Evolutionary conservation across 2,329 filamentous ascomycete genomes (phyloP), one percentile per base, ranked within the genome.

Genomic region (Colletotrichum scovillei): DNA sequence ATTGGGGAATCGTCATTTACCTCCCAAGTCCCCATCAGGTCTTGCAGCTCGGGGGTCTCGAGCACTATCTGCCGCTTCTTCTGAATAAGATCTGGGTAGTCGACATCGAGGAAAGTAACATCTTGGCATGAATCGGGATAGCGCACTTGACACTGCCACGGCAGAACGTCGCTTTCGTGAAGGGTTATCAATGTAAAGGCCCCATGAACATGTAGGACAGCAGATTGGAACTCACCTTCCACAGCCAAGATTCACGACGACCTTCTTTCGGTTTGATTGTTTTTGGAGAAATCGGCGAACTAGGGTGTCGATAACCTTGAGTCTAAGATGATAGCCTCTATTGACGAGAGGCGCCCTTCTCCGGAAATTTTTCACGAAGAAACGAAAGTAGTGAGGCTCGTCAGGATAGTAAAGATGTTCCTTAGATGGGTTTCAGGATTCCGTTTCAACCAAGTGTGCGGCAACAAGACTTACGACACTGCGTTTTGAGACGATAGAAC

Each of bases 401-500:
- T 90, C 78, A 19, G 92, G 88, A 79, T 94, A 92, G 82, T 98
- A 98, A 16, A 97, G 86, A 77, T 92, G 92, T 56, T 74, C 72
- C 69, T 73, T 53, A 26, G 11, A 57, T 26, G 58, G 24, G 24
- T 12, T 38, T 35, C 4, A 49, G 38, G 38, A 22, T 55, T 14
- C 52, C 16, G 12, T 24, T 26, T 38, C 35, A 24, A 30, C 38
- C 19, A 7, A 32, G 16, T 28, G 42, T 5, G 26, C 49, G 30
- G 6, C 24, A 19, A 19, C 11, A 19, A 6, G 53, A 53, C 71
- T 56, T 80, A 98, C 95, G n/a, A 98, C 95, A 78, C 95, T 97
- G 76, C 95, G 88, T 81, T 98, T 98, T 16, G 95, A 98, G 19
- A 95, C 92, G 77, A 98, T 98, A 79, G 94, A 97, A 82, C 94